Base-by-base conservation (phyloP, 352 stramenopile genomes). In the Phytophthora palmivora region DNA sequence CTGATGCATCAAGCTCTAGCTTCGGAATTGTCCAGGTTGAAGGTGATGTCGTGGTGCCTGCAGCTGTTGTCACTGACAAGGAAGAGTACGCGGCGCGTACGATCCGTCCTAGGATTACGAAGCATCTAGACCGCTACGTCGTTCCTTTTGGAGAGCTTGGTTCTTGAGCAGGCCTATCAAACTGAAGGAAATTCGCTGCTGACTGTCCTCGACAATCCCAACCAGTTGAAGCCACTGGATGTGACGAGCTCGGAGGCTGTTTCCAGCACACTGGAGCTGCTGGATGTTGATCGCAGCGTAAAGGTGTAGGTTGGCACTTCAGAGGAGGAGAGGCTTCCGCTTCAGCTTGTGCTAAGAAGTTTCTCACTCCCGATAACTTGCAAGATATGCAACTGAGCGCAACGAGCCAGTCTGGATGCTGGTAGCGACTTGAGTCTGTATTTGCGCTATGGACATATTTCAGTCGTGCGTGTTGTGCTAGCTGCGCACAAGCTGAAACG, bases 1-100 rank as follows among this genome's bases (percentile, higher is more conserved):
- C 36, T 32, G 38, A 61, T 15, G 34, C 36, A n/a, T 8, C 34
- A 16, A 14, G 39, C 34, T 37, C 47, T 53, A 16, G 33, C 8
- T 94, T 80, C 53, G 80, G 78, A 0, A 50, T 99, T 47, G 87
- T 97, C 59, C 90, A 98, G 57, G 91, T 99, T 16, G 98, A 99
- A 75, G 92, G 97, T 2, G 97, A 99, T 63, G 98, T 99, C 28
- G 88, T 99, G 21, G 96, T 99, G 34, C 97, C 97, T 15, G 88
- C 91, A 14, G 98, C 96, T 74, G 76, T 87, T 26, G 95, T 89
- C 8, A 94, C 79, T 12, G 59, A 82, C 44, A 99, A 99, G 75
- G 84, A 97, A 69, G 96, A 99, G 84, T 98, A 98, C 48, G 96
- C 96, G 22, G 98, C 98, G 11, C 83, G 97, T n/a, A 99, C 97